These are phyloP conservation scores for Metschnikowia matae DNA, from an alignment of 805 yeast genomes.

Conservation along the genomic window DNA sequence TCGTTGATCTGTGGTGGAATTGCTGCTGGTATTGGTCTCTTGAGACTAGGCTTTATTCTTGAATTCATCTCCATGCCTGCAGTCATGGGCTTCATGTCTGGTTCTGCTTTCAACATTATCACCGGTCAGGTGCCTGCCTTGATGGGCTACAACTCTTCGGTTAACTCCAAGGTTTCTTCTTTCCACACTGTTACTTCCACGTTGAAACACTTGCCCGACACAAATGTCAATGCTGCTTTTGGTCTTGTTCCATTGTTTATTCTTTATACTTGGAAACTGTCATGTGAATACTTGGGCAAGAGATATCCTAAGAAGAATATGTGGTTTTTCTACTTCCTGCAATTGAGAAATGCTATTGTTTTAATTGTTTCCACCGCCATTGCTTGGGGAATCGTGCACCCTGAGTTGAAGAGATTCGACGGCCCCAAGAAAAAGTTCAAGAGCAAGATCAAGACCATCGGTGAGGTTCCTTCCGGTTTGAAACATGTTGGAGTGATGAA, in stretches of 20 bases:
- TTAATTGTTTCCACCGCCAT: constrained; percentile 79
- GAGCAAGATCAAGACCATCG: constrained; percentile 58
- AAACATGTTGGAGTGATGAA: constrained; percentile 69
- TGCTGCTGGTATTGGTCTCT: constrained; percentile 74
- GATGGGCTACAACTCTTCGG: constrained; percentile 65
- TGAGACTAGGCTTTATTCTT: constrained; percentile 81
- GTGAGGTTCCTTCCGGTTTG: constrained; percentile 80
- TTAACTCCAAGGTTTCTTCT: constrained; percentile 70
- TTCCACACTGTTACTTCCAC: constrained; percentile 67
- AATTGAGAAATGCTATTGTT: constrained; percentile 76
- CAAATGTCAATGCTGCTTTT: constrained; percentile 82
- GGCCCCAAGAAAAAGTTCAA: constrained; percentile 32
- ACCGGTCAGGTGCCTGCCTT: constrained; percentile 83
- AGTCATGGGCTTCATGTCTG: constrained; percentile 91
- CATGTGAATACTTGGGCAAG: constrained; percentile 56
- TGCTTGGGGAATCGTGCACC: constrained; percentile 69
- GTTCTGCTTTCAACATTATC: constrained; percentile 82
- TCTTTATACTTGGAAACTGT: constrained; percentile 68
- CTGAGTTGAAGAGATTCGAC: constrained; percentile 29
- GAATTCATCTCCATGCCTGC: constrained; percentile 90
- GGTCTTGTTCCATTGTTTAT: constrained; percentile 73
- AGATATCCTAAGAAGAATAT: constrained; percentile 56
- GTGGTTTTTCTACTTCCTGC: constrained; percentile 65
- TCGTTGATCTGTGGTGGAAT: constrained; percentile 83
- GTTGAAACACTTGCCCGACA: constrained; percentile 63